phyloP scores from a whole-genome alignment of 108 stramenopile species.

The Epithemia pelagica region DNA sequence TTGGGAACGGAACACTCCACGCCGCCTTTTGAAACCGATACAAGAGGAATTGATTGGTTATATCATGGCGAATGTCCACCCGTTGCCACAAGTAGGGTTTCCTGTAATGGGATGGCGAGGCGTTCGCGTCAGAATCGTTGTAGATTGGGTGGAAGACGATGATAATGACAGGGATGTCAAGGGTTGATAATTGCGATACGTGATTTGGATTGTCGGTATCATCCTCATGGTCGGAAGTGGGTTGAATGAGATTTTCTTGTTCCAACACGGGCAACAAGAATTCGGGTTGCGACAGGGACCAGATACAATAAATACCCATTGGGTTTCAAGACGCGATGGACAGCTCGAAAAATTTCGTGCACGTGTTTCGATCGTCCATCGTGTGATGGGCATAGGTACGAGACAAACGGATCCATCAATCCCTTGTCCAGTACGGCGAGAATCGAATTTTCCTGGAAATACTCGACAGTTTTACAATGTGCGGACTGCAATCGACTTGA shows the following conservation, averaged over 20 bases:
- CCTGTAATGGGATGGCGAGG: too few relatives aligned
- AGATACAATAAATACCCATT: slow-evolving; percentile 51
- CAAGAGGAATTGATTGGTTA: background rate
- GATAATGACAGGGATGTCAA: too few relatives aligned
- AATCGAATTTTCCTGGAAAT: too few relatives aligned
- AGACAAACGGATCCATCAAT: slow-evolving; percentile 66
- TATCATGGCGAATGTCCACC: background rate
- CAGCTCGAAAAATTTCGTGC: slow-evolving; percentile 44
- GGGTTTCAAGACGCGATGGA: slow-evolving; percentile 59
- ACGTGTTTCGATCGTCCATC: slow-evolving; percentile 12
- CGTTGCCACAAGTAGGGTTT: background rate
- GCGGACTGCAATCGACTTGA: too few relatives aligned
- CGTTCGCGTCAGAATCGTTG: too few relatives aligned
- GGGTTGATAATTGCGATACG: too few relatives aligned
- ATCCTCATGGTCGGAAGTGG: background rate
- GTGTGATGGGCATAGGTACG: slow-evolving; percentile 42
- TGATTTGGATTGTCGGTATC: background rate
- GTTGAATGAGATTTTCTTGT: background rate
- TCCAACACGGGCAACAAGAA: slow-evolving; percentile 32
- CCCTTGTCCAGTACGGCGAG: slow-evolving; percentile 77
- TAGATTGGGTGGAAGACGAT: too few relatives aligned
- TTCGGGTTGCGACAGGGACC: slow-evolving; percentile 62
- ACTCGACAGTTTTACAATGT: too few relatives aligned
- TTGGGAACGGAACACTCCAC: too few relatives aligned
- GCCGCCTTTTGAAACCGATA: background rate